Evolutionary conservation across 1,139 yeast species (phyloP), one percentile per base, ranked within the genome.

Genomic region (Blastobotrys persicus): DNA sequence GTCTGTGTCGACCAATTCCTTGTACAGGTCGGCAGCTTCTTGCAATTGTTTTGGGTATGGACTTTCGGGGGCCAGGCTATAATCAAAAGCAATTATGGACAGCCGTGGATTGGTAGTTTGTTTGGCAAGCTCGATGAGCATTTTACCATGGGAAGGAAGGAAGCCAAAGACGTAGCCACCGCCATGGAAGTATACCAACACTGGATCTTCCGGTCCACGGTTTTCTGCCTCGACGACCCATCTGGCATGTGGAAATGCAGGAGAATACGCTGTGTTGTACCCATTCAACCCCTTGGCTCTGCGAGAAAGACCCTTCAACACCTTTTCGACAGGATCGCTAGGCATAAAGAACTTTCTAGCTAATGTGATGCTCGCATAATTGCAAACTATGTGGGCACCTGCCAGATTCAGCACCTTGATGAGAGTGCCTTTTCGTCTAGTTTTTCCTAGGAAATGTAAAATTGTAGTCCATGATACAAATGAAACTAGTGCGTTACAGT

Each of bases 41-140:
- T 60, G 59, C 39, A 75, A 57, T 52, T 74, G 79, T 11, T 64
- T 63, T 2, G 80, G 80, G 53, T 65, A 74, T 19, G 58, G 55
- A 12, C 57, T 57, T 33, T 66, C 58, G 43, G 68, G 62, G 2
- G 73, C 63, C 38, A 72, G 59, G 2, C 73, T 64, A 51, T 74
- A 74, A 55, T 75, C 79, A 28, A 73, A 56, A 3, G 70, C 47
- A 40, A 73, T 55, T 14, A 75, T 61, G 9, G 66, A 61, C 18
- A 62, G 43, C 7, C 65, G 50, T 11, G 48, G 47, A 43, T 69
- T 49, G 12, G 50, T 49, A 23, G 73, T 56, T 33, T 70, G 75
- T 51, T 70, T 63, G 55, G 76, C 74, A 45, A 77, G 53, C 7
- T 63, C 60, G 2, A 70, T 41, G 11, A 53, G 44, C 40, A 55